Conservation (phyloP, 192 early-diverging fungal genomes). For the Kappamyces sp. region DNA sequence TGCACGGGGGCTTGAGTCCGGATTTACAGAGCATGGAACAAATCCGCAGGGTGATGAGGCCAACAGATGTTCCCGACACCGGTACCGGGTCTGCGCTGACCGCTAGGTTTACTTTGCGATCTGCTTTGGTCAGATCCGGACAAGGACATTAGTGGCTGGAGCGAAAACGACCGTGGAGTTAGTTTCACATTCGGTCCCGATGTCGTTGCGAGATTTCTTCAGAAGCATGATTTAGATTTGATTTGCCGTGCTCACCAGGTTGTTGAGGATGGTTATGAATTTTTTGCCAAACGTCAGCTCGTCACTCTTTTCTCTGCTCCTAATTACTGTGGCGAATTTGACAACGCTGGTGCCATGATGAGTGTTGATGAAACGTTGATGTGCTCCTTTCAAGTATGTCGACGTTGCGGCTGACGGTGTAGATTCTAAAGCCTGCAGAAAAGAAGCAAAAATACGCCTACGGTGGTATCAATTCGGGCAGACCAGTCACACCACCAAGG, state of each 20-base stretch:
- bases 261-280: constrained; percentile 98
- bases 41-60: constrained; percentile 93
- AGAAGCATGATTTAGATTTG: constrained; percentile 95
- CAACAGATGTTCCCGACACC: constrained; percentile 96
- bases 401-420: not conserved
- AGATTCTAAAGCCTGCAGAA: constrained; percentile 96
- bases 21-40: constrained; percentile 97
- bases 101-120: constrained; percentile 80
- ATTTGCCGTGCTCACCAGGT: constrained; percentile 98
- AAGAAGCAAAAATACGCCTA: constrained; percentile 79
- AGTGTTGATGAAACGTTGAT: constrained; percentile 63
- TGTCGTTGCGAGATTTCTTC: constrained; percentile 84
- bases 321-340: constrained; percentile 97
- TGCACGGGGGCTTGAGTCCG: constrained; percentile 97
- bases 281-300: constrained; percentile 93
- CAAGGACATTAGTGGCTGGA: constrained; percentile 93
- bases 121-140: constrained; percentile 97
- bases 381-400: constrained; percentile 55
- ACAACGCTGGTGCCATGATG: constrained; percentile 68
- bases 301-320: constrained; percentile 96
- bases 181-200: constrained; percentile 95
- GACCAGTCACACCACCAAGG: constrained; percentile 69
- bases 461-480: constrained; percentile 56
- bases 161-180: constrained; percentile 94
- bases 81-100: constrained; percentile 40